Conservation (phyloP, 352 stramenopile species). For the Phytophthora agathidicida region DNA sequence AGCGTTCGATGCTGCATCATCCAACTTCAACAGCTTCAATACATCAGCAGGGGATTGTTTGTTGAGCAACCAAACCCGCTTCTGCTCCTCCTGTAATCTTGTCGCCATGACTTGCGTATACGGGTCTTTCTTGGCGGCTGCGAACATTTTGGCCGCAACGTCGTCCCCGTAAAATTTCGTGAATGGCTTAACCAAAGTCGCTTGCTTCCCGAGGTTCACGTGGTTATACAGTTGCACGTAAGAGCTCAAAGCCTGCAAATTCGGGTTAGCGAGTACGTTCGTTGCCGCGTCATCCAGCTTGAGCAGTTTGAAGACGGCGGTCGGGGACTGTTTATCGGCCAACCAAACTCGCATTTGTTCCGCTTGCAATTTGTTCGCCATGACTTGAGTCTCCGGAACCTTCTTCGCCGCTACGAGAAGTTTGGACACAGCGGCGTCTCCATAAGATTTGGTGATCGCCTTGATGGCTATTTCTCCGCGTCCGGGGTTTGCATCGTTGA, state of each 20-base stretch:
- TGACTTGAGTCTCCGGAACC: neutral
- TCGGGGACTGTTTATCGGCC: no score
- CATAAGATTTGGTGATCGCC: neutral
- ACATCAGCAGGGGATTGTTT: neutral
- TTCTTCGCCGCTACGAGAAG: neutral
- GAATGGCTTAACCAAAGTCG: neutral
- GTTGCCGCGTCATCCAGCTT: neutral
- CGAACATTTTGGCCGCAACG: neutral
- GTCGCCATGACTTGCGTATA: neutral
- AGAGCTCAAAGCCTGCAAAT: neutral
- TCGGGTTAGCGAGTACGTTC: neutral
- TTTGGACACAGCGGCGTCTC: neutral
- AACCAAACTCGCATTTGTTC: no score
- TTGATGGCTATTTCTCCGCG: neutral
- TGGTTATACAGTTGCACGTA: slow-evolving; percentile 1
- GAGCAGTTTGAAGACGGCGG: slow-evolving; percentile 3
- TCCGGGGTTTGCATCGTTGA: neutral
- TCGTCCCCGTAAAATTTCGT: slow-evolving; percentile 2
- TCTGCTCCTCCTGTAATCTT: neutral
- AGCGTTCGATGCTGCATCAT: neutral
- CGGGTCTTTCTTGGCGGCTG: neutral
- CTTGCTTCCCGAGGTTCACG: neutral
- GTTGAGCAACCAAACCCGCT: neutral
- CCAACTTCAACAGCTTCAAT: slow-evolving; percentile 4
- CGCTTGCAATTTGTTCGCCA: neutral